Base-by-base conservation (phyloP, 345 rosid genomes). In the Eucalyptus guilfoylei region DNA sequence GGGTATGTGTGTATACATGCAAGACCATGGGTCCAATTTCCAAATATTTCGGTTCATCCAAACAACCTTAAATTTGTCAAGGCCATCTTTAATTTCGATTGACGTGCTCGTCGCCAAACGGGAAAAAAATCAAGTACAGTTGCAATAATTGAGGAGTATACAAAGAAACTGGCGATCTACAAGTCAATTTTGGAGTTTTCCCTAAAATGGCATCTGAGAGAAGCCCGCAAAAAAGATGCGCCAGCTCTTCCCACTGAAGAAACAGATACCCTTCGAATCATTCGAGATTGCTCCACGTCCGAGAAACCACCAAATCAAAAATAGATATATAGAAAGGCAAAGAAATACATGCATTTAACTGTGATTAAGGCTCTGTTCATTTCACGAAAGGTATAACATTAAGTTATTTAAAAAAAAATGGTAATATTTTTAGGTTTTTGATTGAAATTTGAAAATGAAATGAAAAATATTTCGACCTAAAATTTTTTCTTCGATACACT, bases 361-460 rank as follows among this genome's bases (percentile, higher is more conserved):
- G 15, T 40, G 83, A 37, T 76, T 6, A 76, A 5, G 4, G 15
- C 2, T 52, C 5, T 4, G 9, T 19, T 52, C 11, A 0, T 52
- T 8, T 21, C 26, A 52, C 4, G 24, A 21, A 52, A 52, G 5
- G 21, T 8, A 9, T 52, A 52, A 0, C 5, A 21, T 8, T 52
- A 52, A 52, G 58, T 0, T 21, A 8, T 19, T 52, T 52, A 8
- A 8, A 45, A 0, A 45, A 45, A 19, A 52, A 52, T 52, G 5
- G 24, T 52, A 52, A 52, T 52, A 52, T 52, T 52, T 52, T 8
- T 2, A 19, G 24, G 24, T 52, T 24, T 52, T 52, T 52, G 24
- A 8, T 52, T 52, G 26, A 21, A 52, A 52, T 11, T 52, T 52
- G 26, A 21, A 21, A 52, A 52, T 52, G 26, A 52, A 52, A 49